phyloP scores from a whole-genome alignment of 352 stramenopile genomes.

The Phytophthora quininea region DNA sequence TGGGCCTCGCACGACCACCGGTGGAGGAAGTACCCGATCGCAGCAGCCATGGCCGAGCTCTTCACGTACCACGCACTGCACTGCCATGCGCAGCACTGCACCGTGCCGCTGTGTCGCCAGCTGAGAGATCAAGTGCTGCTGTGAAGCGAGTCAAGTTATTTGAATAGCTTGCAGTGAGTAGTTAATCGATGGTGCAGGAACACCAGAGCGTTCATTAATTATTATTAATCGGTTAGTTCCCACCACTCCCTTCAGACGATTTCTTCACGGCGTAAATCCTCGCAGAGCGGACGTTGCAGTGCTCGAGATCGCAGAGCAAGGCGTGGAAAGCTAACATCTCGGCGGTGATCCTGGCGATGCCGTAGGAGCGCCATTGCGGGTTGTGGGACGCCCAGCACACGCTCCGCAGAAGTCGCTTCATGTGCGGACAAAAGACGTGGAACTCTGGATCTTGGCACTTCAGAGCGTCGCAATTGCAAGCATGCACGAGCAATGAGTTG shows the following conservation, averaged over 20 bases:
- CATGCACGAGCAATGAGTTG: conserved; percentile 64
- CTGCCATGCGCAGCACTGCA: conserved; percentile 44
- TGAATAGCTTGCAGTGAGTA: background rate
- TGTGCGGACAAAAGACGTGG: conserved; percentile 53
- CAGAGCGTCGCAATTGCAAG: conserved; percentile 57
- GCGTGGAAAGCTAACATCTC: conserved; percentile 65
- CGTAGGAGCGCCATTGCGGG: conserved; percentile 53
- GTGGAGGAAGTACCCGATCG: conserved; percentile 49
- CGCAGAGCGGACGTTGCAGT: conserved; percentile 54
- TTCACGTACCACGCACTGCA: conserved; percentile 61
- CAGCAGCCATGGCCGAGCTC: conserved; percentile 41
- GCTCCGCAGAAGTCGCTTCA: conserved; percentile 75
- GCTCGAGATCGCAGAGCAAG: conserved; percentile 41
- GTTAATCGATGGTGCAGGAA: background rate
- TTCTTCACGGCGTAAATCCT: conserved; percentile 49
- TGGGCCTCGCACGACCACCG: conserved; percentile 63
- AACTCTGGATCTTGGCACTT: conserved; percentile 48
- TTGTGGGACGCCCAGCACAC: conserved; percentile 73
- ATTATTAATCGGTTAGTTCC: too few species aligned
- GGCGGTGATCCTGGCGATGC: conserved; percentile 48
- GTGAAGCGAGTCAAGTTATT: conserved; percentile 5
- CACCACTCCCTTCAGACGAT: conserved; percentile 40
- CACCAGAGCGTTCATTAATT: too few species aligned
- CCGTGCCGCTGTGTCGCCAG: conserved; percentile 50
- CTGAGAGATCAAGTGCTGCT: conserved; percentile 42